phyloP scores from a whole-genome alignment of 2,329 filamentous ascomycete species.

The Sporothrix schenckii region DNA sequence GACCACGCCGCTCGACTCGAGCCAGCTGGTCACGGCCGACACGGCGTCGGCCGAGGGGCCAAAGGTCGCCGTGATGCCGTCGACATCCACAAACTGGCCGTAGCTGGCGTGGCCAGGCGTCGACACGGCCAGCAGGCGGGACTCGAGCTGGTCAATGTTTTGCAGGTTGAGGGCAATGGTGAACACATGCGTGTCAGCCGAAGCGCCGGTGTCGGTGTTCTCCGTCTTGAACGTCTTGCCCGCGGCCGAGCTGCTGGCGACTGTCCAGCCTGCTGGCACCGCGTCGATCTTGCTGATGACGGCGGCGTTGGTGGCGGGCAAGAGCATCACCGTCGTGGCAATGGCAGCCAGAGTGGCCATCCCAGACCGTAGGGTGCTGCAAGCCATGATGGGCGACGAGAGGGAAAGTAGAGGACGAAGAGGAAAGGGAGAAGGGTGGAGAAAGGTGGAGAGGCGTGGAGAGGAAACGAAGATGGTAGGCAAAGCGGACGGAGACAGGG shows the following conservation, averaged over 20 bases:
- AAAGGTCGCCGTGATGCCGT: slow-evolving; percentile 58
- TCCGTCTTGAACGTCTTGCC: slow-evolving; percentile 17
- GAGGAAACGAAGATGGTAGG: not conserved
- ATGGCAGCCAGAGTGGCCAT: slow-evolving; percentile 23
- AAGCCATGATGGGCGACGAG: slow-evolving; percentile 27
- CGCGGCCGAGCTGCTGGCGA: not conserved
- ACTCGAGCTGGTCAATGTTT: slow-evolving; percentile 52
- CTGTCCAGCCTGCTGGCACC: slow-evolving; percentile 34
- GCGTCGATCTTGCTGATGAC: slow-evolving; percentile 34
- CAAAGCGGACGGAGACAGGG: not conserved
- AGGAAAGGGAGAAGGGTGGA: not conserved
- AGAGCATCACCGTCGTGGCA: slow-evolving; percentile 21
- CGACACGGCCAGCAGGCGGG: slow-evolving; percentile 62
- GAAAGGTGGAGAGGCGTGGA: not conserved
- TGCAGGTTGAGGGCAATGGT: slow-evolving; percentile 40
- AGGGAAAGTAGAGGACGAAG: not conserved
- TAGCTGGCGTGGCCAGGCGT: slow-evolving; percentile 61
- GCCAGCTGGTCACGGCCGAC: slow-evolving; percentile 58
- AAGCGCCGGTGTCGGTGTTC: not conserved
- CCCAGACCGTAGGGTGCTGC: slow-evolving; percentile 31
- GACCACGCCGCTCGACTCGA: slow-evolving; percentile 53
- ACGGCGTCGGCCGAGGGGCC: slow-evolving; percentile 55
- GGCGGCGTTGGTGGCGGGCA: slow-evolving; percentile 30
- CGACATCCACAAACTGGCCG: slow-evolving; percentile 62
- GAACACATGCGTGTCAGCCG: slow-evolving; percentile 34